A percentile compares a stretch with the other conserved stretches of the same genome.
Conservation (phyloP, 2,329 filamentous ascomycete species). For the Pezicula radicicola region DNA sequence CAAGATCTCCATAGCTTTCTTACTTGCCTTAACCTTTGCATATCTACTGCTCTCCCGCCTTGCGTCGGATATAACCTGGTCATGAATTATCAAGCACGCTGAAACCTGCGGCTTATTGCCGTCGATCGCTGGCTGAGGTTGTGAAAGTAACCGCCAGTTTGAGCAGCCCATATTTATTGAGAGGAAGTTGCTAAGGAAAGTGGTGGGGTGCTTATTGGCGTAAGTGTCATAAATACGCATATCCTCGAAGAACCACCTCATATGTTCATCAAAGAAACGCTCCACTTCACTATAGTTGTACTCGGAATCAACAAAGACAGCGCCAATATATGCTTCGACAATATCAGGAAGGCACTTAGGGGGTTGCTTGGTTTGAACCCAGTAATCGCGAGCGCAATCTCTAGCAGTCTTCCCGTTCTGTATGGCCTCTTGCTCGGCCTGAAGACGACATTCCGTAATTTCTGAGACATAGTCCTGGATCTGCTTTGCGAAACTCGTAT, state of each 20-base stretch:
- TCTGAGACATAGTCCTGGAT: constrained; percentile 55
- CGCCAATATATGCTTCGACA: constrained; percentile 84
- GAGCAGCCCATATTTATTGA: constrained; percentile 63
- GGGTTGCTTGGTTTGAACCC: constrained; percentile 59
- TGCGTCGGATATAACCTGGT: constrained; percentile 59
- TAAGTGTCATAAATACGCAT: constrained; percentile 87
- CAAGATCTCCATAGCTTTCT: constrained; percentile 50
- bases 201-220: constrained; percentile 83
- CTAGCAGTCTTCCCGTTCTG: constrained; percentile 30
- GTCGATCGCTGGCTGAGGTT: constrained; percentile 31
- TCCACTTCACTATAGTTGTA: constrained; percentile 76
- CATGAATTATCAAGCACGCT: constrained; percentile 75
- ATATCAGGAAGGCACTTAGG: constrained; percentile 81
- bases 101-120: constrained; percentile 50
- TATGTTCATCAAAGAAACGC: constrained; percentile 71
- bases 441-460: constrained; percentile 49
- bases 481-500: constrained; percentile 37
- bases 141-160: constrained; percentile 36
- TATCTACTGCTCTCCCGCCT: constrained; percentile 64
- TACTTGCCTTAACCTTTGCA: constrained; percentile 67
- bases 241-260: constrained; percentile 77
- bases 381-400: constrained; percentile 61
- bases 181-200: constrained; percentile 64
- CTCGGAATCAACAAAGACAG: constrained; percentile 83
- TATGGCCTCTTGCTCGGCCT: constrained; percentile 30